Evolutionary conservation across 2,329 filamentous ascomycete genomes (phyloP), one percentile per base, ranked within the genome.

Genomic region (Colletotrichum horii): DNA sequence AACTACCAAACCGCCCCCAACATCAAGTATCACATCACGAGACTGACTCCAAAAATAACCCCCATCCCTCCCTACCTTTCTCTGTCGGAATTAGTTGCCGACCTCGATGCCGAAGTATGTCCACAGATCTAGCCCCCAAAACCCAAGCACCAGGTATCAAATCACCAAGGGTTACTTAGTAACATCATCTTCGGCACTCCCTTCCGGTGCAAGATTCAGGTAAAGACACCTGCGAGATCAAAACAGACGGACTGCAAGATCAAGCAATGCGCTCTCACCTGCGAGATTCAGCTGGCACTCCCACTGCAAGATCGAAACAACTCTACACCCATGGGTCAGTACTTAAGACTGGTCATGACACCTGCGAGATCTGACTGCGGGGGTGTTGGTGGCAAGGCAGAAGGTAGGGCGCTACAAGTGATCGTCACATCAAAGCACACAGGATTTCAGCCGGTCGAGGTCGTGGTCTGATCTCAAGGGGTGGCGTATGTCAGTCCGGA

Each of bases 381-480:
- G 38, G 38, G 6, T 6, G 9, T 48, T 22, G 3, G n/a, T 14
- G 16, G 43, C 43, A 52, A n/a, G n/a, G 4, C n/a, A 7, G 43
- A 52, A 52, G n/a, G 6, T 22, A 52, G 11, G 4, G 8, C 0
- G 43, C 43, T 22, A 52, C 6, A 52, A 14, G 43, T 52, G 43
- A 52, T 26, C 34, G 24, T 66, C 62, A 38, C 34, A 22, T 64
- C 61, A 28, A 66, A 58, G 32, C 48, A 34, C 30, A n/a, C 15
- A 64, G 11, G 34, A 36, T 36, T 22, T n/a, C 32, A 22, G 32
- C 34, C 34, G 26, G 36, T 16, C 24, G 0, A 30, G 2, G 16
- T 8, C 22, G 26, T 69, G 56, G 36, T 61, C 66, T 69, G 66
- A 61, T 69, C 55, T 48, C 52, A 6, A 34, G 65, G 19, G 56